These are phyloP conservation scores for Candida boidinii DNA, from an alignment of 805 yeast species.

Conservation along the genomic window DNA sequence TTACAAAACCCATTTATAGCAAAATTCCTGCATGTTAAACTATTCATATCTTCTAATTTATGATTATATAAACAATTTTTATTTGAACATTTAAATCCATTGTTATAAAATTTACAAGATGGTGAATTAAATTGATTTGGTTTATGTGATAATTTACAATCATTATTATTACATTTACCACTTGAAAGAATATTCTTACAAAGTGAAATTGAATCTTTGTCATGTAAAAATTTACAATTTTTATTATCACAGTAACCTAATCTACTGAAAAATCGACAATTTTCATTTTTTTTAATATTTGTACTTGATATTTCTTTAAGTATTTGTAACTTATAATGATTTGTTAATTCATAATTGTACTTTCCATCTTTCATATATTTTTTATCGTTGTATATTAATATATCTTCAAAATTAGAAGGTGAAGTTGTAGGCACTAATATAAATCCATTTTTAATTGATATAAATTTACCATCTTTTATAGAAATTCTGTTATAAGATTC, in stretches of 20 bases:
- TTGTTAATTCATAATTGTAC: constrained; percentile 17
- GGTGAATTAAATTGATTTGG: constrained; percentile 55
- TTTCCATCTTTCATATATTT: constrained; percentile 13
- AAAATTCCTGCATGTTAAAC: constrained; percentile 51
- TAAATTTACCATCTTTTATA: constrained; percentile 35
- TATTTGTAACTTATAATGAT: background rate
- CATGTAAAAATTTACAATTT: constrained; percentile 48
- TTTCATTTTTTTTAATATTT: constrained; percentile 2
- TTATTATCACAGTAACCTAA: constrained; percentile 42
- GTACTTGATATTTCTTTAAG: background rate
- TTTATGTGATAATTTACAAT: constrained; percentile 50
- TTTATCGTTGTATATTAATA: constrained; percentile 7
- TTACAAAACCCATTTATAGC: constrained; percentile 63
- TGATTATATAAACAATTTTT: constrained; percentile 43
- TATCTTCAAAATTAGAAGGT: constrained; percentile 2
- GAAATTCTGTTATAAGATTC: constrained; percentile 37
- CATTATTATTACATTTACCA: constrained; percentile 36
- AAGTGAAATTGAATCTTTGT: constrained; percentile 38
- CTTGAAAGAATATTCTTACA: constrained; percentile 40
- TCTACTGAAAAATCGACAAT: constrained; percentile 24
- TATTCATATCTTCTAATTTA: constrained; percentile 30
- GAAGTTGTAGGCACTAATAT: constrained; percentile 31
- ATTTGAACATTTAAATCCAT: constrained; percentile 40
- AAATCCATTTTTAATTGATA: constrained; percentile 31
- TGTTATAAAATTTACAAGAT: constrained; percentile 43